Evolutionary conservation across 768 basidiomycete genomes (phyloP), one percentile per base, ranked within the genome.

Genomic region (Trametes meyenii): DNA sequence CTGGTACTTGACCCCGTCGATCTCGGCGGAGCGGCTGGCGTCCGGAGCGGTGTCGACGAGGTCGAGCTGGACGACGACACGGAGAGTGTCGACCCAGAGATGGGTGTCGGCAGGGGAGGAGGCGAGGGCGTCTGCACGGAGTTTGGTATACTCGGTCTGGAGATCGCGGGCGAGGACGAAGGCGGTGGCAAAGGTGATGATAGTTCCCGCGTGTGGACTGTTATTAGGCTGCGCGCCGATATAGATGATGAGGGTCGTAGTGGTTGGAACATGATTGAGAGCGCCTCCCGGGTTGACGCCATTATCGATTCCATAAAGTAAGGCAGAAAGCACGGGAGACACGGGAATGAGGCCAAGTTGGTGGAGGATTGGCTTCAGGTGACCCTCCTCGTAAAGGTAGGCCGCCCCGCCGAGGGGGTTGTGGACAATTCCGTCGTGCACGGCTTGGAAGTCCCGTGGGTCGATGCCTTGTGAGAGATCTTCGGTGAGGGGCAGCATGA

Each of bases 171-270:
- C 71, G n/a, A 72, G 48, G 58, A 69, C 35, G 64, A 74, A 72
- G 2, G 69, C 71, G 8, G 69, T 50, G 33, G 68, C 52, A 55
- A 74, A 72, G 12, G 62, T 66, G 50, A 69, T 55, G 36, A 75
- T 67, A 8, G 72, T 75, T 5, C 73, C 74, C 0, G 63, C 63
- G 54, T 75, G 73, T 7, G 73, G 72, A 53, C 66, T 67, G 62
- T 70, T 74, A 61, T 75, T 75, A 11, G 74, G 74, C 54, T 75
- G 74, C 19, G 72, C 71, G 42, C 72, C 71, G 42, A 73, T 66
- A 40, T 73, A 69, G 24, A 72, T 55, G 60, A 29, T 42, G n/a
- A 61, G n/a, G 16, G 46, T 61, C 29, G 29, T 33, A 8, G 29
- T 3, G 29, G 29, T 33, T 3, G 29, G 29, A 33, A 33, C 29